Evolutionary conservation across 1,139 yeast species (phyloP).

Genomic region (Candida pseudocylindracea): DNA sequence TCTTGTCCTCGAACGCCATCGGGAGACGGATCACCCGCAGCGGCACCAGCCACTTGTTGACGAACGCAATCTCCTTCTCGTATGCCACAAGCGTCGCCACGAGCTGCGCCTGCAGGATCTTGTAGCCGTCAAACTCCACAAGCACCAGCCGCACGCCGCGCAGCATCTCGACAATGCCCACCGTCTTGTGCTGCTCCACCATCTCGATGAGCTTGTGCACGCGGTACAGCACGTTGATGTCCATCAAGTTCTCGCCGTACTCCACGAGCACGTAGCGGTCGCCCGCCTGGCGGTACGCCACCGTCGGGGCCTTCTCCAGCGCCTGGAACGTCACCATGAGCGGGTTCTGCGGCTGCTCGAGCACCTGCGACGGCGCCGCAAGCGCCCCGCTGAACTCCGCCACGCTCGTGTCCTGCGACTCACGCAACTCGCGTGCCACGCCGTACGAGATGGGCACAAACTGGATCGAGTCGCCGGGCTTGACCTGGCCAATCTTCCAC

Average conservation of each 20-base stretch:
- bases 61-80: constrained; percentile 52
- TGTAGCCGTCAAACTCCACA: constrained; percentile 48
- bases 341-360: constrained; percentile 32
- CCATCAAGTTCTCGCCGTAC: constrained; percentile 77
- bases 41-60: constrained; percentile 66
- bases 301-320: constrained; percentile 36
- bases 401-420: constrained; percentile 31
- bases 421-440: constrained; percentile 42
- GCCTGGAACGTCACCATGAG: constrained; percentile 27
- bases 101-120: constrained; percentile 35
- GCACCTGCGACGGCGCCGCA: constrained; percentile 4
- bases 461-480: constrained; percentile 72
- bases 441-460: constrained; percentile 60
- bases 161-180: constrained; percentile 85
- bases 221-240: constrained; percentile 66
- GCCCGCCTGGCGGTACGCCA: constrained; percentile 89
- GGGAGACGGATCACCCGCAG: constrained; percentile 74
- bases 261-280: constrained; percentile 82
- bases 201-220: constrained; percentile 62
- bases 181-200: constrained; percentile 39
- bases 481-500: constrained; percentile 97
- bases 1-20: constrained; percentile 87
- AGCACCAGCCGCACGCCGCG: constrained; percentile 92
- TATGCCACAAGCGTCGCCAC: constrained; percentile 44
- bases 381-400: constrained; percentile 15